Base-by-base conservation (phyloP, 257 asterid genomes). In the Plectranthus barbatus region DNA sequence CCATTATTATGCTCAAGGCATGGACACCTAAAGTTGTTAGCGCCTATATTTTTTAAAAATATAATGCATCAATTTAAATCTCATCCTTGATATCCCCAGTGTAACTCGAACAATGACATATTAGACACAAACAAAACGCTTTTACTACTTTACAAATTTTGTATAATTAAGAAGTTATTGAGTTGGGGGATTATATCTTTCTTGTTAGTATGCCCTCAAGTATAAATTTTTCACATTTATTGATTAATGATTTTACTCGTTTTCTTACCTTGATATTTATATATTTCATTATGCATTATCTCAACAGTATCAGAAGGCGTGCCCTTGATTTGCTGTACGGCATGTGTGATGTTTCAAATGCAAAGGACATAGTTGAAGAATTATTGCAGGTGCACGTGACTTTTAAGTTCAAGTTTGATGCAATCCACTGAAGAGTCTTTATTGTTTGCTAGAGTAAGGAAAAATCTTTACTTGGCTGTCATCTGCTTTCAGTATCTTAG, bases 311-410 rank as follows among this genome's bases (percentile, higher is more conserved):
- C 40, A 83, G 97, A 52, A 85, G 95, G 56, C 95, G 97, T 67
- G 97, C 97, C 59, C 97, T 91, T 74, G 97, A 91, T 82, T 80
- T 91, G 86, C 81, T 91, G 20, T 87, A 91, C 77, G 97, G 97
- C 73, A 91, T 91, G 97, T 91, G 97, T 69, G 97, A 91, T 76
- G 94, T 91, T 77, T 87, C 97, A 54, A 91, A 91, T 72, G 97
- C 97, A 23, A 91, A 91, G 80, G 97, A 91, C 82, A 91, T 91
- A 60, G 97, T 91, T 74, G 97, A 91, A 78, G 97, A 91, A 76
- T 66, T 91, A 60, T 79, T 91, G 54, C 97, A 91, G 97, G 97
- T 91, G 64, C 48, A 11, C 41, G 60, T 58, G 45, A n/a, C n/a
- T n/a, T n/a, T n/a, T n/a, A n/a, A n/a, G n/a, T 40, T 40, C 18